These are phyloP conservation scores for Gypsophila paniculata DNA, from an alignment of 179 eudicot genomes.

Conservation along the genomic window DNA sequence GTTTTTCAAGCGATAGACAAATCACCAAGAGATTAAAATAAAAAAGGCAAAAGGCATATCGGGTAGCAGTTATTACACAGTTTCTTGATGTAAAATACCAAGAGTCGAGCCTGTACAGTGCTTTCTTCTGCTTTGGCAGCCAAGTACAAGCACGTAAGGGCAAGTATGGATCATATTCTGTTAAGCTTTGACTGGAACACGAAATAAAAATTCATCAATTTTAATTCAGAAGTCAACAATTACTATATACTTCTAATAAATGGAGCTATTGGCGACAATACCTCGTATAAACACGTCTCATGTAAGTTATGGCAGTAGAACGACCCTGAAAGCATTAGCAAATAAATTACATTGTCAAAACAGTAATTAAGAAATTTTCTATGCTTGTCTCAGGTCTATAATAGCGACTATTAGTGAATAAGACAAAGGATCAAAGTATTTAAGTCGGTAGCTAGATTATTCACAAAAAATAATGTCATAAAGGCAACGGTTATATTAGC, in stretches of 20 bases:
- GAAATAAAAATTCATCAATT: background rate
- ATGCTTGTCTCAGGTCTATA: background rate
- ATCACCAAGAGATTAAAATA: conserved; percentile 7
- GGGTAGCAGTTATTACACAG: conserved; percentile 44
- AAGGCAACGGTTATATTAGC: background rate
- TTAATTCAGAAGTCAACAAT: background rate
- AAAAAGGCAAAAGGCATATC: conserved; percentile 2
- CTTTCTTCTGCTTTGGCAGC: conserved; percentile 99
- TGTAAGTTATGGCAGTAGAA: conserved; percentile 86
- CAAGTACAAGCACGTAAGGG: conserved; percentile 87
- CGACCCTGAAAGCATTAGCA: conserved; percentile 66
- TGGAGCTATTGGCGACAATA: conserved; percentile 22
- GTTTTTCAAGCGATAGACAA: conserved; percentile 16
- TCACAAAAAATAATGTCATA: background rate
- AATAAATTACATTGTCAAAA: conserved; percentile 13
- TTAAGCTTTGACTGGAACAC: conserved; percentile 65
- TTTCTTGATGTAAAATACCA: conserved; percentile 82
- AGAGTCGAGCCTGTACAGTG: conserved; percentile 90
- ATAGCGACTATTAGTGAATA: background rate
- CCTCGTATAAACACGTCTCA: conserved; percentile 91
- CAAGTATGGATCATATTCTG: conserved; percentile 92
- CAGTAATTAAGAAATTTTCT: background rate
- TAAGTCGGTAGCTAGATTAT: no score
- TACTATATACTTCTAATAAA: background rate
- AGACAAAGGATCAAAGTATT: background rate